Evolutionary conservation across 1,139 yeast genomes (phyloP).

Genomic region (Yamadazyma atlantica): DNA sequence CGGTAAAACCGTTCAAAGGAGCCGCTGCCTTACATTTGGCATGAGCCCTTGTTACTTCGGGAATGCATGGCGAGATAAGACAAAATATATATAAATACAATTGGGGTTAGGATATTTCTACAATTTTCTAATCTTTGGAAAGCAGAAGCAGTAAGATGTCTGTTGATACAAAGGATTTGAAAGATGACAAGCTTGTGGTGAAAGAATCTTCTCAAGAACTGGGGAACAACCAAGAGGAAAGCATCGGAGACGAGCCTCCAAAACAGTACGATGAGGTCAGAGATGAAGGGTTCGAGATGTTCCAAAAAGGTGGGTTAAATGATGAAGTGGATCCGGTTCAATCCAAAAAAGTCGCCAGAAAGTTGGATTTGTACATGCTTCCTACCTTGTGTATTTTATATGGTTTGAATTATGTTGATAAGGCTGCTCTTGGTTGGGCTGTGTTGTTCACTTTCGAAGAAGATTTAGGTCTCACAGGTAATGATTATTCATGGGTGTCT

Average conservation of each 20-base stretch:
- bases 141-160: too few relatives aligned
- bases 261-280: slow-evolving; percentile 3
- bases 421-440: slow-evolving; percentile 43
- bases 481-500: slow-evolving; percentile 47
- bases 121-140: too few relatives aligned
- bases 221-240: slow-evolving; percentile 1
- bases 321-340: slow-evolving; percentile 16
- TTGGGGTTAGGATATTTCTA: too few relatives aligned
- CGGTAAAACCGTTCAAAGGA: too few relatives aligned
- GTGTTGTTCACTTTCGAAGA: slow-evolving; percentile 22
- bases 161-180: neutral
- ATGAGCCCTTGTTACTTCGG: too few relatives aligned
- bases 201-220: neutral
- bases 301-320: slow-evolving; percentile 15
- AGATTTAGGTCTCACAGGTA: slow-evolving; percentile 21
- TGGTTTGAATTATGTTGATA: slow-evolving; percentile 32
- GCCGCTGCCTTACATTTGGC: too few relatives aligned
- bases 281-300: slow-evolving; percentile 14
- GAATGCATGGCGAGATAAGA: too few relatives aligned
- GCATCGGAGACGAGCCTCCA: neutral
- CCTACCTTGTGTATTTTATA: slow-evolving; percentile 15
- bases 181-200: neutral
- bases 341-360: slow-evolving; percentile 16
- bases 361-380: slow-evolving; percentile 19
- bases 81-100: too few relatives aligned